These are phyloP conservation scores for Nothophoma quercina DNA, from an alignment of 2,329 filamentous ascomycete species.

Conservation along the genomic window DNA sequence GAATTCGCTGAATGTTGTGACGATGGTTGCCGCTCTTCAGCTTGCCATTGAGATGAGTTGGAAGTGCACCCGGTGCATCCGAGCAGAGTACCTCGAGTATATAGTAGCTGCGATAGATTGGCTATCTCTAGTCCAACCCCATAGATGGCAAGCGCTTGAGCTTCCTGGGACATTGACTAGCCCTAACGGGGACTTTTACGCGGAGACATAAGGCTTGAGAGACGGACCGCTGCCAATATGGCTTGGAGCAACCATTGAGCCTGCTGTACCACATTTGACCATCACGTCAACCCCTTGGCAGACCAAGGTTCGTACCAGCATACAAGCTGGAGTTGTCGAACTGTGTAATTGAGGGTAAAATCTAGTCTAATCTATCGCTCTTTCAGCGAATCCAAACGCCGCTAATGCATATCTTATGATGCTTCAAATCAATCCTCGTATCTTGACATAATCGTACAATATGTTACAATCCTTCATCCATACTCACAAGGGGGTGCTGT, in stretches of 20 bases:
- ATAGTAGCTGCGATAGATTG: too few species aligned
- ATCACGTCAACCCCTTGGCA: too few species aligned
- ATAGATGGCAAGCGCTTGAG: background rate
- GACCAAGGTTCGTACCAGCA: too few species aligned
- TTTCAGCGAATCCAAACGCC: conserved; percentile 23
- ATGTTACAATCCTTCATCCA: conserved; percentile 26
- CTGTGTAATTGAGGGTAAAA: conserved; percentile 2
- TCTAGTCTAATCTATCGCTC: conserved; percentile 22
- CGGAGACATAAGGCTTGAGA: background rate
- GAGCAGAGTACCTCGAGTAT: too few species aligned
- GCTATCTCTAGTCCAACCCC: too few species aligned
- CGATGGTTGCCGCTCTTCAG: too few species aligned
- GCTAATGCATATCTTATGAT: conserved; percentile 23
- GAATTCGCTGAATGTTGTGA: too few species aligned
- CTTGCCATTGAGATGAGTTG: too few species aligned
- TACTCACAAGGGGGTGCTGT: conserved; percentile 51
- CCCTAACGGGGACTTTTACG: background rate
- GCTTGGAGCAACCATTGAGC: too few species aligned
- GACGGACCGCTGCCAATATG: too few species aligned
- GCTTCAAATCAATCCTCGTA: conserved; percentile 8
- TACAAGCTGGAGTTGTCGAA: background rate
- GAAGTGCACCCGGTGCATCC: too few species aligned
- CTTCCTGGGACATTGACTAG: background rate
- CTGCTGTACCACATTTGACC: too few species aligned
- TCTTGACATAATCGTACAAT: conserved; percentile 25